phyloP scores from a whole-genome alignment of 139 green algal genomes.

The Chlorella sp. region DNA sequence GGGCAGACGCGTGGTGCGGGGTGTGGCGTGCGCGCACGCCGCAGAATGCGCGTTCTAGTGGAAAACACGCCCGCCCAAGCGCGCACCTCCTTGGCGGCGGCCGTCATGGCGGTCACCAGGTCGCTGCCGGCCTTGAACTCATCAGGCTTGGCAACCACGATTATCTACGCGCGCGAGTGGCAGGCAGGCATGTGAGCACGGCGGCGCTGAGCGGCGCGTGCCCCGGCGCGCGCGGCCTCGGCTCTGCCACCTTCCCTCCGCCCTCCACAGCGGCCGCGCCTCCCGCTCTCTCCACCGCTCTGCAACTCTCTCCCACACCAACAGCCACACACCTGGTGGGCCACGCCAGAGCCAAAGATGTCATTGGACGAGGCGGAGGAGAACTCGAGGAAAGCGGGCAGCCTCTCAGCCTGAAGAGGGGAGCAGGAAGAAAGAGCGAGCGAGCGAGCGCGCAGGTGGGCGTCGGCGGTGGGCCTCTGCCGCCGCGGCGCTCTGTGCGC shows the following conservation, averaged over 20 bases:
- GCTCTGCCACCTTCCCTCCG: neutral
- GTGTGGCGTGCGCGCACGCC: no score
- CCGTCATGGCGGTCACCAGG: slow-evolving; percentile 15
- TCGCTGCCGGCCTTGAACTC: slow-evolving; percentile 13
- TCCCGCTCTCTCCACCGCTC: neutral
- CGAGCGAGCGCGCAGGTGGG: neutral
- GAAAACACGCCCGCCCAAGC: no score
- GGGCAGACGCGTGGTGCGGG: no score
- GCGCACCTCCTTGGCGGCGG: neutral
- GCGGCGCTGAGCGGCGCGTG: no score
- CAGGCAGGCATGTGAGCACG: no score
- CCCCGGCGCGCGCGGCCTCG: no score
- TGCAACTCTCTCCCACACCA: neutral
- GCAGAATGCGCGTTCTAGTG: no score
- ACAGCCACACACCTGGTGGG: slow-evolving; percentile 50
- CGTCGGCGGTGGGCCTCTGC: no score
- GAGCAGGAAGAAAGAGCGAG: no score
- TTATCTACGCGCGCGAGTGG: no score
- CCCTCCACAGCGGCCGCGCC: neutral
- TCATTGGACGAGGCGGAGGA: slow-evolving; percentile 62
- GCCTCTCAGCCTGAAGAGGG: slow-evolving; percentile 69
- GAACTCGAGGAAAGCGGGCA: slow-evolving; percentile 78
- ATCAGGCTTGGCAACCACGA: no score
- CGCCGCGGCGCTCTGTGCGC: no score
- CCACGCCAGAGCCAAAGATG: slow-evolving; percentile 83